phyloP scores from a whole-genome alignment of 441 rosid genomes.

The Gossypium lobatum region DNA sequence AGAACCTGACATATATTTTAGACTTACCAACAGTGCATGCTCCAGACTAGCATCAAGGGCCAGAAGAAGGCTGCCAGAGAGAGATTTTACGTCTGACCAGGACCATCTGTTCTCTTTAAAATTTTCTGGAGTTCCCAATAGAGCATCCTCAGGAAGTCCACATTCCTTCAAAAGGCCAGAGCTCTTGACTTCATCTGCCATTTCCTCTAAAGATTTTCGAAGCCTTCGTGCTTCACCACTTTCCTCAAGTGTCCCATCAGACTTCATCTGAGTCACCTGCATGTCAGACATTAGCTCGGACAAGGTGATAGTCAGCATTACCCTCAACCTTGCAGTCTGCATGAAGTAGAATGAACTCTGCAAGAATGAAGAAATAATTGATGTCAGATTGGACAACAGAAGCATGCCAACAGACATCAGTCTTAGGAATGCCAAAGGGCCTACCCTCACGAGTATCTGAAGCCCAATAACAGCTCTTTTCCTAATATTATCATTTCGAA shows the following conservation, averaged over 20 bases:
- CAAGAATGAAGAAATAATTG: slow-evolving; percentile 29
- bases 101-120: slow-evolving; percentile 76
- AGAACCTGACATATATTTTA: not conserved
- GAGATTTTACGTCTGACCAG: slow-evolving; percentile 82
- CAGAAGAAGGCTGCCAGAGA: slow-evolving; percentile 72
- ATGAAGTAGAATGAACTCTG: slow-evolving; percentile 91
- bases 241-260: slow-evolving; percentile 94
- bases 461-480: slow-evolving; percentile 94
- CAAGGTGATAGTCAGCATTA: slow-evolving; percentile 90
- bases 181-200: slow-evolving; percentile 86
- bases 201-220: slow-evolving; percentile 84
- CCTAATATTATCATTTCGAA: slow-evolving; percentile 88
- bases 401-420: slow-evolving; percentile 9
- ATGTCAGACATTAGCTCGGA: slow-evolving; percentile 98
- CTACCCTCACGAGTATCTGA: slow-evolving; percentile 89
- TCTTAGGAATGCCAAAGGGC: slow-evolving; percentile 22
- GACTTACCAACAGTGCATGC: slow-evolving; percentile 92
- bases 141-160: slow-evolving; percentile 73
- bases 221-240: slow-evolving; percentile 96
- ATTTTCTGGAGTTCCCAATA: slow-evolving; percentile 47
- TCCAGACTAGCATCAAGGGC: slow-evolving; percentile 98
- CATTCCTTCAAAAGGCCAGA: slow-evolving; percentile 58
- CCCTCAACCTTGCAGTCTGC: slow-evolving; percentile 96
- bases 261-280: slow-evolving; percentile 92
- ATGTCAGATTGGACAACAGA: slow-evolving; percentile 16